Percentiles rank a stretch among this genome's conserved stretches.
Conservation (phyloP, 2,329 filamentous ascomycete species). For the Aspergillus glaucus region DNA sequence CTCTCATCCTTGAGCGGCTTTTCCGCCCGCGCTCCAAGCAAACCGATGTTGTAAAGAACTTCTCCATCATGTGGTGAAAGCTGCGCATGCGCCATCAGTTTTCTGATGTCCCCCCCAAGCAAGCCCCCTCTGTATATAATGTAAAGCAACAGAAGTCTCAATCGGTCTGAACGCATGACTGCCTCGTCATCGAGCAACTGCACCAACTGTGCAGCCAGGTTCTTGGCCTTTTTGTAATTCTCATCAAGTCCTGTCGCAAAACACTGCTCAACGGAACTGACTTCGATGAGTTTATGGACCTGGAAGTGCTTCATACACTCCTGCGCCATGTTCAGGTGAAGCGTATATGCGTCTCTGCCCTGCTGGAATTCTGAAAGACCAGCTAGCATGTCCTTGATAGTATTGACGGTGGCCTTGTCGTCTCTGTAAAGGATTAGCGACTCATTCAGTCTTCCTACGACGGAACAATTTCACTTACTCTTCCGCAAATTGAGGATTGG, state of each 20-base stretch:
- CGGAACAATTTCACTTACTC: constrained; percentile 33
- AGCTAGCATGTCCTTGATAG: constrained; percentile 95
- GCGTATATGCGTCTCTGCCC: constrained; percentile 88
- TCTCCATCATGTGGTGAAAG: constrained; percentile 68
- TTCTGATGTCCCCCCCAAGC: constrained; percentile 73
- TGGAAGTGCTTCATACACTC: constrained; percentile 95
- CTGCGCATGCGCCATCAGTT: constrained; percentile 74
- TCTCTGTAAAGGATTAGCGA: constrained; percentile 39
- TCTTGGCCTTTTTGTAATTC: constrained; percentile 84
- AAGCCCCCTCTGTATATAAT: constrained; percentile 80
- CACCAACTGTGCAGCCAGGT: constrained; percentile 76
- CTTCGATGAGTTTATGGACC: constrained; percentile 72
- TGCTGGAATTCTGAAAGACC: constrained; percentile 91
- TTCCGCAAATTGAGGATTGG: constrained; percentile 88
- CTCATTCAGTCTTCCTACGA: constrained; percentile 1
- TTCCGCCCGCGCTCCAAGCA: constrained; percentile 69
- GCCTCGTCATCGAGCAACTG: constrained; percentile 80
- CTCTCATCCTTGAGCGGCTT: constrained; percentile 72
- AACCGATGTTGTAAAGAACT: constrained; percentile 66
- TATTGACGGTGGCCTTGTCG: constrained; percentile 69
- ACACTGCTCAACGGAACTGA: constrained; percentile 83
- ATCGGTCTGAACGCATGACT: constrained; percentile 64
- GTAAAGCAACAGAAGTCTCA: constrained; percentile 81
- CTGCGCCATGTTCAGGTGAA: constrained; percentile 94
- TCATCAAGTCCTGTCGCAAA: constrained; percentile 90